These are phyloP conservation scores for Perkinsus olseni DNA, from an alignment of 169 alveolate genomes.

Conservation along the genomic window DNA sequence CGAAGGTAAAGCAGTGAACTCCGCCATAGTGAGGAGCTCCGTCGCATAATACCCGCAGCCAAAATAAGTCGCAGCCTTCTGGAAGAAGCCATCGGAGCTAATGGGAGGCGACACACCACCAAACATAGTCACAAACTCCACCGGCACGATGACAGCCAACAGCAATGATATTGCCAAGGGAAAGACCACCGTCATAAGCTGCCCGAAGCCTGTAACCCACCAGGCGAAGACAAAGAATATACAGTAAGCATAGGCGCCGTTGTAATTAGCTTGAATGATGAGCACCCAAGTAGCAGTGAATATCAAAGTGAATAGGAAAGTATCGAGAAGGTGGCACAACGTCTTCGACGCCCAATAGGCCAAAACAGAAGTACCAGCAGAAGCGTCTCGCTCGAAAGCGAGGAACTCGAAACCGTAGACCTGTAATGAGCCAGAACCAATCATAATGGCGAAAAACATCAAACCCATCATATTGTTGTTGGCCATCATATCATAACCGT, in stretches of 20 bases:
- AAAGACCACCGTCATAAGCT: neutral
- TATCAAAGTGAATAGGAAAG: neutral
- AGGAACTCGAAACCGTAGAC: neutral
- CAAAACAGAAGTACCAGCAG: neutral
- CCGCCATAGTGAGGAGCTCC: neutral
- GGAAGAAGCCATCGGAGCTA: neutral
- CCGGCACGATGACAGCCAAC: neutral
- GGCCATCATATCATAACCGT: neutral
- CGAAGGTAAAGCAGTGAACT: neutral
- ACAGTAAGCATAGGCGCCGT: neutral
- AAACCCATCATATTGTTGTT: neutral
- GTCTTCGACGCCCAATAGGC: neutral
- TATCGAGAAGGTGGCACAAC: neutral
- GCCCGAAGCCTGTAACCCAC: neutral
- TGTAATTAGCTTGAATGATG: neutral
- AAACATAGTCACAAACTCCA: neutral
- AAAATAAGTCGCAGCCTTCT: neutral
- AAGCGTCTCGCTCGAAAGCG: neutral
- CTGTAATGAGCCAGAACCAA: neutral
- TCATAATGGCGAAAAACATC: neutral
- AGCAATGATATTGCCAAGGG: neutral
- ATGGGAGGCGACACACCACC: neutral
- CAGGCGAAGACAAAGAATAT: neutral
- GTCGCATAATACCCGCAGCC: neutral
- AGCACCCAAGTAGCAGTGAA: neutral